Evolutionary conservation across 768 basidiomycete genomes (phyloP).

Genomic region (Lentinus brumalis): DNA sequence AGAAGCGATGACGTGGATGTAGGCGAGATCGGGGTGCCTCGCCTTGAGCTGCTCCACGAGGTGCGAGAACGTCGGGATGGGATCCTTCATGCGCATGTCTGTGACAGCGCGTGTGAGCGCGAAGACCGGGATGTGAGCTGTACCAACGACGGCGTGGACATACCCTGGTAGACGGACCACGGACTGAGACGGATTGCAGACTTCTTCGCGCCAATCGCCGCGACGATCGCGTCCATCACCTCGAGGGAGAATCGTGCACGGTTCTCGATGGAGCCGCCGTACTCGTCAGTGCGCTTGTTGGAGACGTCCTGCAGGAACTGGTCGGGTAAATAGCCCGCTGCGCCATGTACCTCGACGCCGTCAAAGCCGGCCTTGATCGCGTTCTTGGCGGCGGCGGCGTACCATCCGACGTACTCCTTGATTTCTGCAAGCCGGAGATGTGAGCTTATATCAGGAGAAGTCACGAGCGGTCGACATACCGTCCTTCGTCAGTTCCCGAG

Average conservation of each 20-base stretch:
- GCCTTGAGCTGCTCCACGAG: conserved; percentile 42
- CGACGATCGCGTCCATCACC: conserved; percentile 40
- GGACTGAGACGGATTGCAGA: conserved; percentile 43
- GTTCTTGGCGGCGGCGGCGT: conserved; percentile 25
- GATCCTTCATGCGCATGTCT: conserved; percentile 53
- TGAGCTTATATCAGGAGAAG: no score
- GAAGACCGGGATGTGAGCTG: background rate
- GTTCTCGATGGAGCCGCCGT: conserved; percentile 52
- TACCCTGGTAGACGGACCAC: conserved; percentile 32
- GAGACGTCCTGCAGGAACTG: conserved; percentile 42
- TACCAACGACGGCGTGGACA: conserved; percentile 18
- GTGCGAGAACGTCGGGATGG: conserved; percentile 54
- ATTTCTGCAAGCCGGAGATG: conserved; percentile 23
- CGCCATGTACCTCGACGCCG: conserved; percentile 31
- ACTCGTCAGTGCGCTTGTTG: conserved; percentile 50
- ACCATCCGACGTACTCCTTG: conserved; percentile 40
- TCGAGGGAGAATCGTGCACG: conserved; percentile 46
- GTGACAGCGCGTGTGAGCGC: conserved; percentile 10
- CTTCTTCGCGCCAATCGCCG: conserved; percentile 40
- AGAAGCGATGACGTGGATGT: conserved; percentile 40
- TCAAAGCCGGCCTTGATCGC: conserved; percentile 35
- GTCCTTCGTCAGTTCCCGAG: conserved; percentile 28
- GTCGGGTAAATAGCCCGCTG: conserved; percentile 37
- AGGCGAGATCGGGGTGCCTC: conserved; percentile 43
- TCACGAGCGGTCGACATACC: conserved; percentile 6